Base-by-base conservation (phyloP, 1,139 yeast genomes). In the Protomyces macrosporus region DNA sequence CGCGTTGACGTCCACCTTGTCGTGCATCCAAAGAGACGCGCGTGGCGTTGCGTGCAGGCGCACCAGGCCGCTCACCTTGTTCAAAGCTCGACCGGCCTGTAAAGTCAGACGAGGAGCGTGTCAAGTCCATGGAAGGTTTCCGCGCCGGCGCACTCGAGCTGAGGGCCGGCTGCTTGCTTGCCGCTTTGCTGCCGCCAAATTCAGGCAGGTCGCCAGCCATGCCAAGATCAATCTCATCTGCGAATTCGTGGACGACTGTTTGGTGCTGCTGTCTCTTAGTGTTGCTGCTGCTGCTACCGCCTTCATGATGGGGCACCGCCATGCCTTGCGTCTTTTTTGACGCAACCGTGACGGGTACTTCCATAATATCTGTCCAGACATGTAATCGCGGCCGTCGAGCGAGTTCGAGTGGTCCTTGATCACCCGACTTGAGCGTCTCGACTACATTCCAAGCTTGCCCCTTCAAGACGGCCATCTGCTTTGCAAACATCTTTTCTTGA, bases 371-470 rank as follows among this genome's bases (percentile, higher is more conserved):
- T 5, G 58, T 54, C 58, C 58, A 60, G 16, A 60, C 63, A 36
- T 53, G 63, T 16, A 60, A 16, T 45, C 63, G 48, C 39, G 58
- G 58, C 39, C 63, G 14, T 10, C 63, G 58, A 5, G 63, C 58
- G 5, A 87, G 75, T 67, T 86, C 90, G 65, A 86, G 75, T 0
- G 90, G 91, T 0, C 90, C 90, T 60, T 84, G 86, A 55, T 81
- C 79, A 1, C 79, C 77, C 52, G 78, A 74, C 69, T 83, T 84
- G 62, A 87, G 74, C 0, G 86, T 80, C 68, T 87, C 90, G 3
- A 86, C 87, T 6, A 87, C 86, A 69, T 86, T 86, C 74, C 85
- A 86, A 0, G 93, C 90, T 70, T 87, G 93, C 0, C 95, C 95
- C 70, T 87, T 87, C 70, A 87, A 70, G 0, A 87, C 87, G 0